Evolutionary conservation across 164 flowering plant species (phyloP).

Genomic region (Chloranthus sessilifolius): DNA sequence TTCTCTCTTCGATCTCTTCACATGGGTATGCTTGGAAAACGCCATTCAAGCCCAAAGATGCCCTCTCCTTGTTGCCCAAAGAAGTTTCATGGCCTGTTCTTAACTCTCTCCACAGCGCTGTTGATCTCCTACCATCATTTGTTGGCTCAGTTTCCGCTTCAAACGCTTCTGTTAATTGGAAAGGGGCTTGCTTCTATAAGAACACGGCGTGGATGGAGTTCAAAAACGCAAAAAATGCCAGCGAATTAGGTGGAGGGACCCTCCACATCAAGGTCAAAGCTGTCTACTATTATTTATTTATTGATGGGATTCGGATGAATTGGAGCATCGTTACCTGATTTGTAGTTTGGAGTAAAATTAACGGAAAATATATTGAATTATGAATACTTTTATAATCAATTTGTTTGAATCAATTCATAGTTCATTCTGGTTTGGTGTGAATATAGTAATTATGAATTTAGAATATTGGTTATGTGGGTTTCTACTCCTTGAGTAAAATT

Average conservation of each 20-base stretch:
- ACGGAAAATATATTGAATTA: no score
- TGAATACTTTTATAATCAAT: no score
- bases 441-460: no score
- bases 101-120: constrained; percentile 43
- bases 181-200: constrained; percentile 84
- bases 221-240: constrained; percentile 59
- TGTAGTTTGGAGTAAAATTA: no score
- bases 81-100: constrained; percentile 76
- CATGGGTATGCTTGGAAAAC: constrained; percentile 22
- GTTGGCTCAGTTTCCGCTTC: constrained; percentile 58
- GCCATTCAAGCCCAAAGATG: constrained; percentile 54
- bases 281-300: no score
- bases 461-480: no score
- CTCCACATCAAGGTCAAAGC: constrained; percentile 74
- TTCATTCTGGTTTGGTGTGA: no score
- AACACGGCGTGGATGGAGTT: constrained; percentile 86
- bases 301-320: no score
- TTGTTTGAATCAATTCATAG: no score
- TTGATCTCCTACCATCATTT: constrained; percentile 68
- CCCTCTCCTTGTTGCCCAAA: constrained; percentile 71
- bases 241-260: constrained; percentile 85
- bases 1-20: constrained; percentile 2
- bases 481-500: no score
- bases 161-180: constrained; percentile 52
- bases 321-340: no score